Evolutionary conservation across 768 basidiomycete species (phyloP), one percentile per base, ranked within the genome.

Genomic region (Phanerochaete sordida): DNA sequence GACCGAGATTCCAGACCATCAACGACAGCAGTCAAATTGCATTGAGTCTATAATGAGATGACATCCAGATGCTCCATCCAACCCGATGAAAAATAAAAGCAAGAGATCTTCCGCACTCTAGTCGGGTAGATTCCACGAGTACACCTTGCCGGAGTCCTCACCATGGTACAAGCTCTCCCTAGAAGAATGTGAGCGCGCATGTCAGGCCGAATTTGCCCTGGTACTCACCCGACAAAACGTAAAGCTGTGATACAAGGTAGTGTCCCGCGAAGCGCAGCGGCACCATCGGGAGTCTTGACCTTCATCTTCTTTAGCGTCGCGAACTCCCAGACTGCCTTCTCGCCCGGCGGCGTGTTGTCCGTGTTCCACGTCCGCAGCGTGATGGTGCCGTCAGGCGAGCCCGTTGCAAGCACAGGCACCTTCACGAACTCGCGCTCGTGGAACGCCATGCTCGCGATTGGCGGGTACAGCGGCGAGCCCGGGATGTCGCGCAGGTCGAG

Each of bases 361-460:
- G 90, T 81, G 16, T 84, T 89, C 89, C 94, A 94, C 1, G 93
- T 91, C 61, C 90, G 79, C n/a, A 97, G 75, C 0, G 84, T 84
- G 56, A 94, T 87, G 2, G 85, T 81, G 7, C 92, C 90, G 63
- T 91, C 90, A 0, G 84, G 77, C 5, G 86, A 82, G 2, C 91
- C 92, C 0, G 87, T 87, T 0, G 92, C 93, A n/a, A 97, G 79
- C 3, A 93, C 78, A 3, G 91, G 91, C 0, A 85, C 75, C 61
- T 82, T 79, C 0, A 90, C 85, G 70, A 91, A 96, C 67, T 96
- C 95, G 33, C 95, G 84, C 68, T 95, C 91, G 60, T 93, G 88
- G 76, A 96, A 96, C 0, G 89, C 86, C 53, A 97, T 73, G 0
- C 90, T 86, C 0, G 88, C 89, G 56, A 95, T 86, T 4, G 60